A percentile compares a stretch with the other conserved stretches of the same genome.
These are phyloP conservation scores for Podaxis sp. DNA, from an alignment of 768 basidiomycete species.

Conservation along the genomic window DNA sequence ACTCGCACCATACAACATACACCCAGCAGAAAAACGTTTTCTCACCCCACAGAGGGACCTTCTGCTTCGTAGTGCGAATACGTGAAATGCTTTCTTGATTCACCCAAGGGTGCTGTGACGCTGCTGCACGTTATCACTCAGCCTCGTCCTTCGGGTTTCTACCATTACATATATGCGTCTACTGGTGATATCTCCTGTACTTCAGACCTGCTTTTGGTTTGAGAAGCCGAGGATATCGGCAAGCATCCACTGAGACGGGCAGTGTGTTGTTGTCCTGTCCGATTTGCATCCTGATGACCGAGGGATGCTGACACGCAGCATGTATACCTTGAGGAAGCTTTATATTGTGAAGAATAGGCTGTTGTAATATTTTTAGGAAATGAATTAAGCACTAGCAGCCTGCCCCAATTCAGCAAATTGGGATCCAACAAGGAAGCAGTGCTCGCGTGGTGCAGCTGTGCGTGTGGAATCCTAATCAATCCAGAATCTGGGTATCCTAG, in stretches of 20 bases:
- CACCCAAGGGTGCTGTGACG: neutral
- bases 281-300: neutral
- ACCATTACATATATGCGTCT: neutral
- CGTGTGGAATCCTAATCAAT: conserved; percentile 2
- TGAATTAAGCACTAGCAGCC: neutral
- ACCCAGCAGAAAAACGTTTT: no score
- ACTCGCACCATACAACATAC: neutral
- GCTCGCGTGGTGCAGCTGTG: neutral
- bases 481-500: neutral
- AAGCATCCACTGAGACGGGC: neutral
- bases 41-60: no score
- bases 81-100: neutral
- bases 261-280: neutral
- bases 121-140: neutral
- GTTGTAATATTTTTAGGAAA: neutral
- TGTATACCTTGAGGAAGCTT: neutral
- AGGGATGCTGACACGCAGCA: neutral
- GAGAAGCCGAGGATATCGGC: neutral
- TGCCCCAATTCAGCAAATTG: neutral
- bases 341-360: neutral
- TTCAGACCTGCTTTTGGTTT: neutral
- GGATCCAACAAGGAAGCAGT: neutral
- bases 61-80: no score
- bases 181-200: neutral
- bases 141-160: neutral